Base-by-base conservation (phyloP, 1,284 basidiomycete genomes). In the Quambalaria eucalypti region DNA sequence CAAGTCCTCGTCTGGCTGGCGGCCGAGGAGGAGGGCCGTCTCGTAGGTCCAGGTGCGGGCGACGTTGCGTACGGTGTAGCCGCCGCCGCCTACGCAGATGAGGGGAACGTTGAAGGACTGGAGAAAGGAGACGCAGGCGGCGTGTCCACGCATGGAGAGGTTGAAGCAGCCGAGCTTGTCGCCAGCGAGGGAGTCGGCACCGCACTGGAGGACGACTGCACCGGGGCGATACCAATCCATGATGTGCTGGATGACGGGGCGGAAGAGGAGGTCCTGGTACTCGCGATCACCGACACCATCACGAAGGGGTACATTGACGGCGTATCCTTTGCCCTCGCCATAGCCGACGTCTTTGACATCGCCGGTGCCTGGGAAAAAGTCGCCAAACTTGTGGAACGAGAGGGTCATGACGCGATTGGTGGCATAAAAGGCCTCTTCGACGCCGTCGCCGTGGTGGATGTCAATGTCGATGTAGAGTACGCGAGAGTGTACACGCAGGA, bases 401-500 rank as follows among this genome's bases (percentile, higher is more conserved):
- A 74, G 85, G 85, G 93, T 97, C 86, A 97, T 90, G 65, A 98
- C 93, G 51, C 93, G 81, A 75, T 98, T 88, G 2, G 90, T 96
- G 25, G 89, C 91, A 77, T 96, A 97, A 79, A 98, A 98, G 1
- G 93, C 95, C 75, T 98, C 93, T 71, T 98, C 93, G 39, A 98
- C 93, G 19, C 93, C 95, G 73, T 98, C 95, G 8, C 93, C 93
- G 69, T 98, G 93, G 76, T 97, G 93, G 55, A 91, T 90, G 77
- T 98, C 93, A 55, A 98, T 93, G 77, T 98, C 93, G 74, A 98
- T 88, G 77, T 98, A 98, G 25, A 98, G 80, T 2, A 98, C 92
- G 55, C 95, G 87, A 0, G 88, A 84, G 70, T 83, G 81, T 59
- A 46, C 42, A 12, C 61, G 6, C 19, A 74, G 55, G 30, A 74